These are phyloP conservation scores for Xylaria grammica DNA, from an alignment of 495 filamentous ascomycete species.

Conservation along the genomic window DNA sequence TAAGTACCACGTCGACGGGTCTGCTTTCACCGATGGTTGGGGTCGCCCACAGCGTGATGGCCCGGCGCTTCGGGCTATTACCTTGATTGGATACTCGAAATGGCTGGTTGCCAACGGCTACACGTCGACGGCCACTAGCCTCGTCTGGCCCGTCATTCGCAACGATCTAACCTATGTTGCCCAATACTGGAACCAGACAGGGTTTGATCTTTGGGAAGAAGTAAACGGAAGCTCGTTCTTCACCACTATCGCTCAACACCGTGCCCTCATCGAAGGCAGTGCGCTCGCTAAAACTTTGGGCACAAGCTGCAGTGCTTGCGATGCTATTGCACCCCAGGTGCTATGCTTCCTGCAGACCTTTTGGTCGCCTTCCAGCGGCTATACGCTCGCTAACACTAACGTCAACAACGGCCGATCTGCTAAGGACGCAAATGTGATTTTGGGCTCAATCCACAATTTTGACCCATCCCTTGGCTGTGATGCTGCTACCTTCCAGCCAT, in stretches of 20 bases:
- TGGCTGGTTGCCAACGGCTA: conserved; percentile 57
- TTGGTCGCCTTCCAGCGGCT: conserved; percentile 62
- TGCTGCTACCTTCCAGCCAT: conserved; percentile 65
- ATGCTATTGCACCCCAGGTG: conserved; percentile 62
- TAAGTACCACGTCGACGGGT: conserved; percentile 65
- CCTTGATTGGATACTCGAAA: conserved; percentile 50
- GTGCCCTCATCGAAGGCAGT: conserved; percentile 67
- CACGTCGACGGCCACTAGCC: conserved; percentile 39
- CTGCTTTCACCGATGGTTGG: conserved; percentile 68
- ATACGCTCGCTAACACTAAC: conserved; percentile 62
- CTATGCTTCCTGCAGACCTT: conserved; percentile 68
- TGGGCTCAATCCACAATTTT: conserved; percentile 68
- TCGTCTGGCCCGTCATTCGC: conserved; percentile 66
- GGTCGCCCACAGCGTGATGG: conserved; percentile 76
- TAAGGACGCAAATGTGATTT: conserved; percentile 66
- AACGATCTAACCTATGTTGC: conserved; percentile 74
- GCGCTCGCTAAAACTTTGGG: conserved; percentile 57
- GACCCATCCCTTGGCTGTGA: conserved; percentile 65
- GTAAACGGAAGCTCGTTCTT: conserved; percentile 67
- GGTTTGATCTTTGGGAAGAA: conserved; percentile 78
- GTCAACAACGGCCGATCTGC: conserved; percentile 58
- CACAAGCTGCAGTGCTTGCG: conserved; percentile 51
- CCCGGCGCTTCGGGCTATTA: conserved; percentile 70
- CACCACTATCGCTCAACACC: conserved; percentile 47
- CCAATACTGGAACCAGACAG: conserved; percentile 73